phyloP scores from a whole-genome alignment of 768 basidiomycete genomes.

The Podaxis sp. region DNA sequence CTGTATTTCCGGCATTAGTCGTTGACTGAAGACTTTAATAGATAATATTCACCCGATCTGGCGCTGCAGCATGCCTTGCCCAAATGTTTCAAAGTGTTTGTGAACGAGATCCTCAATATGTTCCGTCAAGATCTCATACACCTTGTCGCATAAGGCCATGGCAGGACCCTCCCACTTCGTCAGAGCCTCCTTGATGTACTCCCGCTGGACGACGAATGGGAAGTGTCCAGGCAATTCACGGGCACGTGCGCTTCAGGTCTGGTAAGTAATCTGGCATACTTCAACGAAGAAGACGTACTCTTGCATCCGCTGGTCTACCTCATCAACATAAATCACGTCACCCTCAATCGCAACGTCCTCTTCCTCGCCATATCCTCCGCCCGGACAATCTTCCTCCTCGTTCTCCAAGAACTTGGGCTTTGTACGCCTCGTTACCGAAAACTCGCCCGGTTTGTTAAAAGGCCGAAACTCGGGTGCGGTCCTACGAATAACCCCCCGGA shows the following conservation, averaged over 20 bases:
- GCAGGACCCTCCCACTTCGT: conserved; percentile 51
- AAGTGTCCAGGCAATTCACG: conserved; percentile 70
- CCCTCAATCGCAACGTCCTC: background rate
- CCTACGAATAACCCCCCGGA: conserved; percentile 44
- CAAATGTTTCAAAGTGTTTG: conserved; percentile 50
- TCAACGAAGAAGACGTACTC: conserved; percentile 16
- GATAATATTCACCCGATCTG: conserved; percentile 36
- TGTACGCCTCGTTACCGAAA: conserved; percentile 13
- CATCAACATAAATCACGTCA: conserved; percentile 24
- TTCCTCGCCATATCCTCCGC: conserved; percentile 12
- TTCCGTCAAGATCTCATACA: conserved; percentile 35
- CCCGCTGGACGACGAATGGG: conserved; percentile 59
- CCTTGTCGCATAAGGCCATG: conserved; percentile 38
- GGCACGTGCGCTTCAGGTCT: conserved; percentile 58
- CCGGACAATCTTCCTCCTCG: conserved; percentile 26
- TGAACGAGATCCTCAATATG: conserved; percentile 44
- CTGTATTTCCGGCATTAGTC: conserved; percentile 11
- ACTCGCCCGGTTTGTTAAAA: conserved; percentile 25
- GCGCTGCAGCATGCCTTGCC: conserved; percentile 52
- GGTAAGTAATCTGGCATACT: conserved; percentile 23
- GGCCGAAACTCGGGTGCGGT: conserved; percentile 65
- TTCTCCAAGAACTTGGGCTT: conserved; percentile 22
- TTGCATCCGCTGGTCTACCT: conserved; percentile 22
- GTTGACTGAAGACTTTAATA: background rate
- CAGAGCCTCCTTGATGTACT: conserved; percentile 46